phyloP scores from a whole-genome alignment of 176 grass and related monocot genomes.

The Carex myosuroides region DNA sequence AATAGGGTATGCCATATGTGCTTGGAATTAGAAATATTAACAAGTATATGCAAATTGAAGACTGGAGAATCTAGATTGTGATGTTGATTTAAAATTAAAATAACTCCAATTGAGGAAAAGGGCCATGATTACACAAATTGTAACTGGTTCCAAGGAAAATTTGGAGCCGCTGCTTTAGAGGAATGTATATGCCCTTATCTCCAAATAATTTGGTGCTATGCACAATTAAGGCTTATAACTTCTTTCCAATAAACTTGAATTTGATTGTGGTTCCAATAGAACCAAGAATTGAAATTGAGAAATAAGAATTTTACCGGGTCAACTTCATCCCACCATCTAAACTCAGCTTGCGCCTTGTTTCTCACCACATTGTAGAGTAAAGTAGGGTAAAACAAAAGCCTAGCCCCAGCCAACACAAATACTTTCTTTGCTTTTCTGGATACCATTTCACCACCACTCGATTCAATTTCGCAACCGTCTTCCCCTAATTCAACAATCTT shows the following conservation, averaged over 20 bases:
- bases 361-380: constrained; percentile 77
- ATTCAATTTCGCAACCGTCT: constrained; percentile 21
- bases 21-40: background rate
- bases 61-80: background rate
- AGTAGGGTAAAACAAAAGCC: constrained; percentile 83
- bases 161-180: background rate
- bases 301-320: constrained; percentile 45
- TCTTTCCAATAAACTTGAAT: background rate
- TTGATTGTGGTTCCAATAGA: background rate
- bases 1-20: background rate
- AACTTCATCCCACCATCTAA: constrained; percentile 94
- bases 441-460: constrained; percentile 18
- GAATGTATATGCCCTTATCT: background rate
- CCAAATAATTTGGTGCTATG: background rate
- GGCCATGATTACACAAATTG: background rate
- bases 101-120: background rate
- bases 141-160: background rate
- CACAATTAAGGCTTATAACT: background rate
- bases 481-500: constrained; percentile 35
- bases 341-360: constrained; percentile 78
- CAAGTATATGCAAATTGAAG: constrained; percentile 1
- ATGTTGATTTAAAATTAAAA: background rate
- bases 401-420: constrained; percentile 51
- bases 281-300: background rate
- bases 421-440: constrained; percentile 51